Base-by-base conservation (phyloP, 371 early-diverging fungal genomes). In the Antonospora locustae region DNA sequence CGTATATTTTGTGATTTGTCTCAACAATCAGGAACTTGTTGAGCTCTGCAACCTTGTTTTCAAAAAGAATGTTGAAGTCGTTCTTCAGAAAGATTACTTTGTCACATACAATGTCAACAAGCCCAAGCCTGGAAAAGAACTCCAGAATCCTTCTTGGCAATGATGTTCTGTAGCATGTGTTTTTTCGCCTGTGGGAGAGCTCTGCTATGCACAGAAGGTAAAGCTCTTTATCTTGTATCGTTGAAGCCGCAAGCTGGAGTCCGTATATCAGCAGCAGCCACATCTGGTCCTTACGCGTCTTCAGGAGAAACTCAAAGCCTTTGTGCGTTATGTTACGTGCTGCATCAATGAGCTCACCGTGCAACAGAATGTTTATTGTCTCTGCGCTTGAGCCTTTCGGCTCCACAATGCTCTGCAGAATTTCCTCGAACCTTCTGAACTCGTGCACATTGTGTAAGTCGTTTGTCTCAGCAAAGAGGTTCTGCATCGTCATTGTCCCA, bases 221-320 rank as follows among this genome's bases (percentile, higher is more conserved):
- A 17, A 14, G 3, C 20, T 50, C 36, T 32, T 50, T 24, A 14
- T 14, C 36, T 50, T 32, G 4, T 6, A 3, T 9, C 22, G n/a
- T 30, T 2, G 32, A 49, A 6, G n/a, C 28, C 40, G 51, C 47
- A 34, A 43, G 55, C 44, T 60, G 47, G 45, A 75, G 34, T 6
- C 54, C 55, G 9, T 44, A 17, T 11, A 72, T 23, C 34, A 75
- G 41, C 9, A 75, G 52, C 29, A 49, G 41, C 73, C 73, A 72
- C 45, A 66, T 24, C 48, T 75, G 76, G 16, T 66, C 63, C 32
- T 67, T 64, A 30, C 50, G 54, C 14, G 56, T 55, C 34, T 61
- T 59, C 20, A 75, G 60, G 16, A 73, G 55, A 64, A 75, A 75
- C 41, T 71, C 71, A 61, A 75, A 72, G 25, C 76, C 76, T 47